Base-by-base conservation (phyloP, 2,329 filamentous ascomycete genomes). In the Penicillium psychrosexuale region DNA sequence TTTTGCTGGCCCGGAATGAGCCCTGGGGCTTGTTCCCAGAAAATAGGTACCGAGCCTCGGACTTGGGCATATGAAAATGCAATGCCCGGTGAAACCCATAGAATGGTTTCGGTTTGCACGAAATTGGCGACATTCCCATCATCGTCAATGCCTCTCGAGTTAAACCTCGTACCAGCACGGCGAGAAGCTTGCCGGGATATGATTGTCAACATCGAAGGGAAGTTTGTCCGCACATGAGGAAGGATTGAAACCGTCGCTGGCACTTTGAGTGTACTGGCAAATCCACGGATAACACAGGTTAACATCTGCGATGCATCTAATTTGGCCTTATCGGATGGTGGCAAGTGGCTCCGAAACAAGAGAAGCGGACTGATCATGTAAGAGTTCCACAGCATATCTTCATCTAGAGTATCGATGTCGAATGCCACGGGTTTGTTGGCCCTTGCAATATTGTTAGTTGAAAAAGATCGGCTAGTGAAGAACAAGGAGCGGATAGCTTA, bases 101-200 rank as follows among this genome's bases (percentile, higher is more conserved):
- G 92, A 38, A 93, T 85, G 0, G 91, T 96, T 75, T 99, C 94
- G 0, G 91, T 94, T 74, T 99, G 94, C n/a, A 97, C 94, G 73
- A 96, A 99, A 72, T 99, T 99, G 57, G 94, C 92, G 28, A 97
- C 94, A 66, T 97, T 91, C 13, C 94, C 94, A 68, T 97, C 91
- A 70, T 99, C 94, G 68, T 99, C 94, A 61, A 99, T 96, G 37
- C 94, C 94, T 63, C 94, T 84, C n/a, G 93, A 88, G 72, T 97
- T 97, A 80, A 97, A 99, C 38, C 94, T 84, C 15, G 94, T 99
- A 22, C 94, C 94, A 17, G 94, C 94, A 75, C 93, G 85, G 63
- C 86, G 83, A 68, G 92, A 97, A 2, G 94, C 97, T 36, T 97
- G 79, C 31, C 94, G 84, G 1, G 94, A 97, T 58, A 97, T 94